Evolutionary conservation across 441 rosid genomes (phyloP).

Genomic region (Gossypium schwendimanii): DNA sequence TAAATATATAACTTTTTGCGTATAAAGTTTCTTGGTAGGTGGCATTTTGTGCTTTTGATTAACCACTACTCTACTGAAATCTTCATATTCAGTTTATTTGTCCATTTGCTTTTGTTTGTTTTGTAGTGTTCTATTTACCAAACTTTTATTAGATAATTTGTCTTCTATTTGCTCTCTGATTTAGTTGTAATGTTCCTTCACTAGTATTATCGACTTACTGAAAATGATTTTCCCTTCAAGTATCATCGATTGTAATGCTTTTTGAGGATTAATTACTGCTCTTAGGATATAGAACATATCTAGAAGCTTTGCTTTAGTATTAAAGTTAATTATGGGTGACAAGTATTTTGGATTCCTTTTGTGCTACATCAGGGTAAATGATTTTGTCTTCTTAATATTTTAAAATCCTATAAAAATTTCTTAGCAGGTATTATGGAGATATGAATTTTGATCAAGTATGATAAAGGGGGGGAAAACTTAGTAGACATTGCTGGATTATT

Average conservation of each 20-base stretch:
- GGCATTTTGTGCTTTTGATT: background rate
- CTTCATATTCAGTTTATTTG: background rate
- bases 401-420: background rate
- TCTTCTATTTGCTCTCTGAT: background rate
- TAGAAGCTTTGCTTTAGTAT: background rate
- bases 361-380: background rate
- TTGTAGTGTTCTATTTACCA: background rate
- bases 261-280: background rate
- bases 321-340: background rate
- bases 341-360: constrained; percentile 2
- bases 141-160: background rate
- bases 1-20: background rate
- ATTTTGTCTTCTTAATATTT: background rate
- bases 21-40: background rate
- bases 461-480: background rate
- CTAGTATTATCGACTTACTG: background rate
- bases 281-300: background rate
- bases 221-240: background rate
- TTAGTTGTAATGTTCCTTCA: background rate
- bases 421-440: background rate
- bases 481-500: background rate
- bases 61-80: background rate
- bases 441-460: background rate
- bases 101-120: background rate
- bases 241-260: background rate